Evolutionary conservation across 371 early-diverging fungal species (phyloP).

Genomic region (Mortierella sp.): DNA sequence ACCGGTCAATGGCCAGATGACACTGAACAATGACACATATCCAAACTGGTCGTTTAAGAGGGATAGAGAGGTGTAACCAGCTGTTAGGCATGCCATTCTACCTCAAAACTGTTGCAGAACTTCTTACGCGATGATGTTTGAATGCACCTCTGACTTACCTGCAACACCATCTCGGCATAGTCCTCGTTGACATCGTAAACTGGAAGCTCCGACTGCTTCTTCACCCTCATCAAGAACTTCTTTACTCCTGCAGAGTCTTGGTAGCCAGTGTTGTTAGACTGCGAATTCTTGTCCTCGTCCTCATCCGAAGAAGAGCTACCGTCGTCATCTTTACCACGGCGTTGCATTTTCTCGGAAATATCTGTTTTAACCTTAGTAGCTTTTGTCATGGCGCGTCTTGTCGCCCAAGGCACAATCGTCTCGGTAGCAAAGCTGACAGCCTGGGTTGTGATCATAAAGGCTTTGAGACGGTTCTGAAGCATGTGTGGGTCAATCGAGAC

Average conservation of each 20-base stretch:
- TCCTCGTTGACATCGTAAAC: slow-evolving; percentile 88
- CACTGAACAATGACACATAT: slow-evolving; percentile 87
- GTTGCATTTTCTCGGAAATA: slow-evolving; percentile 23
- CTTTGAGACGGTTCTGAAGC: slow-evolving; percentile 76
- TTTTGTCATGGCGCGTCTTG: slow-evolving; percentile 57
- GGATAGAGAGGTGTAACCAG: not conserved
- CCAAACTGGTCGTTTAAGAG: slow-evolving; percentile 56
- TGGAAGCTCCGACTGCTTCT: slow-evolving; percentile 67
- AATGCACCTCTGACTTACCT: slow-evolving; percentile 56
- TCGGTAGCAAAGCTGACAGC: slow-evolving; percentile 79
- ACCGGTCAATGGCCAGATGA: slow-evolving; percentile 86
- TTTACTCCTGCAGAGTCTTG: slow-evolving; percentile 55
- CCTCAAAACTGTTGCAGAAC: not conserved
- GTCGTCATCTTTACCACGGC: slow-evolving; percentile 4
- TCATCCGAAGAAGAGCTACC: not conserved
- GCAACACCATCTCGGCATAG: slow-evolving; percentile 92
- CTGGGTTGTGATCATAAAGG: slow-evolving; percentile 88
- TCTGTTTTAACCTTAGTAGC: slow-evolving; percentile 53
- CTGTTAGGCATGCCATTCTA: not conserved
- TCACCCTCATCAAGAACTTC: slow-evolving; percentile 59
- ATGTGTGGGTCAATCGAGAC: slow-evolving; percentile 65
- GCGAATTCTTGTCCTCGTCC: slow-evolving; percentile 4
- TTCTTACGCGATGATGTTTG: not conserved
- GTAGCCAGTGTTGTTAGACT: slow-evolving; percentile 18
- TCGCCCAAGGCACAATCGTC: slow-evolving; percentile 75